Base-by-base conservation (phyloP, 805 yeast genomes). In the Metschnikowia baotianmanensis region DNA sequence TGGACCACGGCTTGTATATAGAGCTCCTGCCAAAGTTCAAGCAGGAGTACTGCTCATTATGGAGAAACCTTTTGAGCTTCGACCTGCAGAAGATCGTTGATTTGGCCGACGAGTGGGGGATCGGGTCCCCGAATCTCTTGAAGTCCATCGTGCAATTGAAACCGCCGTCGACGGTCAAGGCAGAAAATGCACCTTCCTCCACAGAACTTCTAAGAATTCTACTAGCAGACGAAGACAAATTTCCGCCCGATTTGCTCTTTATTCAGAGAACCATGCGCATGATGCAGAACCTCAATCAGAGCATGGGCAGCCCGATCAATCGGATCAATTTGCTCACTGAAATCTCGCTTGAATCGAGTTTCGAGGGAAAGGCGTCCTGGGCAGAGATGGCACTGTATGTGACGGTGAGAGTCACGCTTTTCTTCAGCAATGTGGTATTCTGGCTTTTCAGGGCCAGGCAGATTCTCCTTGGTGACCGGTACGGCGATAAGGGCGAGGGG, bases 1-100 rank as follows among this genome's bases (percentile, higher is more conserved):
- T 85, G 32, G 95, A 85, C 56, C 91, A 84, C 56, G 95, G 95
- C 0, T 63, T 86, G 19, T 85, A 83, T 52, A 76, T 83, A 16
- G 61, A 67, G 16, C 71, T 83, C 43, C 61, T 70, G 2, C 74
- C 67, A 6, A 57, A 65, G 30, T 78, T 85, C 52, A 65, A 80
- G 41, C 49, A 53, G 25, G 76, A 82, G 53, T 84, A 85, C 56
- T 67, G 81, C 40, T 59, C 64, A 26, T 66, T 85, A 25, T 86
- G 93, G 91, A 73, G 74, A 40, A 71, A 72, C 30, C 58, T 83
- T 44, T 78, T 83, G 52, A 71, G 74, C 38, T 64, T 76, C 13
- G 76, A 86, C 52, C 59, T 57, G 24, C 55, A 59, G 5, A 77
- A 71, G 16, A 65, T 85, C 6, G 63, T 63, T 23, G 56, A 61